Percentiles rank a stretch among this genome's conserved stretches.
Conservation (phyloP, 371 early-diverging fungal genomes). For the Mortierella sp. region DNA sequence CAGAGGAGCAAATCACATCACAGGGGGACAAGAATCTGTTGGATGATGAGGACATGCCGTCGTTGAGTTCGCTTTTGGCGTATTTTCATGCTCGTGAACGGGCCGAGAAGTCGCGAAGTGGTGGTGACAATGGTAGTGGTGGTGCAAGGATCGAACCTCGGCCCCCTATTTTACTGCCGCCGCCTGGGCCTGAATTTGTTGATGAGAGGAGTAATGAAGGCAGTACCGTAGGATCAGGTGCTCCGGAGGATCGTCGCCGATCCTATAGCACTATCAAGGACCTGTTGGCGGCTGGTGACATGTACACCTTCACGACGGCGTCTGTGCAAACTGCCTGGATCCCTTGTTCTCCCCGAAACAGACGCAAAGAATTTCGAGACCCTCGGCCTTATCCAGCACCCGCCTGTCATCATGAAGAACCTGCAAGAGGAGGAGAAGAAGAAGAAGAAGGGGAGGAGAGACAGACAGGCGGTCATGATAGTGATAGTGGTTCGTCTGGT, state of each 20-base stretch:
- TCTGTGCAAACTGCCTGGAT: slow-evolving; percentile 10
- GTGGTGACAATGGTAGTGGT: not conserved
- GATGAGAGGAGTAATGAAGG: not conserved
- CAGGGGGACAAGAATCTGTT: not conserved
- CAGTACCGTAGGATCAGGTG: not conserved
- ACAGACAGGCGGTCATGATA: not conserved
- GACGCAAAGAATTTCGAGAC: not conserved
- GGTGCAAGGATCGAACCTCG: not conserved
- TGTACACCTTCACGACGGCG: not conserved
- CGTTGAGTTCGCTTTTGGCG: not conserved
- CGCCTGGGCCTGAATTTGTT: not conserved
- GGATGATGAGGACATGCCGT: not conserved
- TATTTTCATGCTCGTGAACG: not conserved
- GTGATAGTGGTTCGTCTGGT: no score
- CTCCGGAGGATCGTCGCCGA: not conserved
- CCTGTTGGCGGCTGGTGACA: not conserved
- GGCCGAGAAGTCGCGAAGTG: not conserved
- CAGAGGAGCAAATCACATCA: slow-evolving; percentile 6
- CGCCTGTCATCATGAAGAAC: not conserved
- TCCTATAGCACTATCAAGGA: not conserved
- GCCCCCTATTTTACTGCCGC: not conserved
- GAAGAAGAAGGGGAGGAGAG: no score
- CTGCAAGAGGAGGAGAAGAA: not conserved
- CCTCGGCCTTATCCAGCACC: not conserved
- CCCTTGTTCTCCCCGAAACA: slow-evolving; percentile 14